Evolutionary conservation across 495 filamentous ascomycete genomes (phyloP), one percentile per base, ranked within the genome.

Genomic region (Talaromyces borbonicus): DNA sequence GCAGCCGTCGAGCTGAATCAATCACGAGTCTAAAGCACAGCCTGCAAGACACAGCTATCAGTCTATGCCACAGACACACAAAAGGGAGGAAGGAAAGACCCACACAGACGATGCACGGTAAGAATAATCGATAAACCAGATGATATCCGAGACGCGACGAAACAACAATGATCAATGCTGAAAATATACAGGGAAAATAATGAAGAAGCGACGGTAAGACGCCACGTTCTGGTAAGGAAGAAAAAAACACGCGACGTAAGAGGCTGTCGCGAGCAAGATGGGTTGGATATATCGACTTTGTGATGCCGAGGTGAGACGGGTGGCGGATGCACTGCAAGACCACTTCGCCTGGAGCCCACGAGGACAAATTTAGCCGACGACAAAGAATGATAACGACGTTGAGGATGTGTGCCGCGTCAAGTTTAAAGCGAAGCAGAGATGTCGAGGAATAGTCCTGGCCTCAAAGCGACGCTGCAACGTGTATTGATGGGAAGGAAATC

Each of bases 301-400:
- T 19, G 33, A 16, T 30, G n/a, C 35, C 15, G 24, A 22, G 22
- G 15, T 26, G 39, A 39, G 43, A 50, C 47, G 54, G 49, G 52
- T 53, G 50, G 52, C 26, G 30, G 33, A 61, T 72, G 68, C 68
- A 63, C 68, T 69, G 67, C 68, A 72, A 52, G 57, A 62, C 65
- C 57, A 58, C 50, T 37, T 51, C 56, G 53, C 43, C 57, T 53
- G 54, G 45, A 42, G 54, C 24, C 48, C 52, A 54, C 30, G 54
- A 61, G 49, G 58, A 50, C 15, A 43, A 26, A n/a, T 12, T 14
- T 35, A 8, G 18, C 36, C 26, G 18, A 24, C 36, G 25, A 6
- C n/a, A 20, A 47, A 26, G 25, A 23, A 26, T 47, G 30, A 6
- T 12, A 41, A 31, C 4, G 16, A 41, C 14, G 32, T 31, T n/a